Percentiles rank a stretch among this genome's conserved stretches.
Conservation (phyloP, 345 rosid genomes). For the Populus davidiana region DNA sequence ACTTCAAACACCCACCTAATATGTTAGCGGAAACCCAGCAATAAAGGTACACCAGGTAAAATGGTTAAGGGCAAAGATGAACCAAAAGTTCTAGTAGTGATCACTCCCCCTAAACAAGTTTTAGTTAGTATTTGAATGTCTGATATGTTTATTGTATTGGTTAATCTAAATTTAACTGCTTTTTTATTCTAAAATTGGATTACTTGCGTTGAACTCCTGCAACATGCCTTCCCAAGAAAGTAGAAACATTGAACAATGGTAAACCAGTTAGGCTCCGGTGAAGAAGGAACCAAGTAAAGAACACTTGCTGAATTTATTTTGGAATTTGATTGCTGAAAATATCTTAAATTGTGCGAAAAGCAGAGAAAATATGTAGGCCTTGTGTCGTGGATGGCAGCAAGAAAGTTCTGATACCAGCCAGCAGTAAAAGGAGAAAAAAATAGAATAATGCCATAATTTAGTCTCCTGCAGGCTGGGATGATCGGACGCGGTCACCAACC, state of each 20-base stretch:
- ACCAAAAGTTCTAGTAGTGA: neutral
- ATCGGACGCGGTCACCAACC: too few species aligned
- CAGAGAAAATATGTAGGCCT: too few species aligned
- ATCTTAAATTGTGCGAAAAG: too few species aligned
- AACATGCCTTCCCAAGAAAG: neutral
- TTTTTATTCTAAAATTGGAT: neutral
- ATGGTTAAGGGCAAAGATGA: too few species aligned
- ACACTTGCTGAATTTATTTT: too few species aligned
- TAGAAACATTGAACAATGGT: constrained; percentile 8
- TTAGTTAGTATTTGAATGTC: neutral
- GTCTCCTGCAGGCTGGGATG: too few species aligned
- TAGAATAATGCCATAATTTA: too few species aligned
- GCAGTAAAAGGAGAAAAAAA: too few species aligned
- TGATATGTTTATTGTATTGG: neutral
- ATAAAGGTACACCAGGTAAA: neutral
- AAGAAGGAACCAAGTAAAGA: too few species aligned
- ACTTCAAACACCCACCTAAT: neutral
- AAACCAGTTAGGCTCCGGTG: too few species aligned
- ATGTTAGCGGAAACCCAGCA: neutral
- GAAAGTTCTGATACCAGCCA: neutral
- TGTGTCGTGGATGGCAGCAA: too few species aligned
- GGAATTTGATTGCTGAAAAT: neutral
- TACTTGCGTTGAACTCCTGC: too few species aligned
- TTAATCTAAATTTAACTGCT: neutral
- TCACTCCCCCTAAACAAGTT: neutral